Base-by-base conservation (phyloP, 768 basidiomycete species). In the Boletus tomentosulus region DNA sequence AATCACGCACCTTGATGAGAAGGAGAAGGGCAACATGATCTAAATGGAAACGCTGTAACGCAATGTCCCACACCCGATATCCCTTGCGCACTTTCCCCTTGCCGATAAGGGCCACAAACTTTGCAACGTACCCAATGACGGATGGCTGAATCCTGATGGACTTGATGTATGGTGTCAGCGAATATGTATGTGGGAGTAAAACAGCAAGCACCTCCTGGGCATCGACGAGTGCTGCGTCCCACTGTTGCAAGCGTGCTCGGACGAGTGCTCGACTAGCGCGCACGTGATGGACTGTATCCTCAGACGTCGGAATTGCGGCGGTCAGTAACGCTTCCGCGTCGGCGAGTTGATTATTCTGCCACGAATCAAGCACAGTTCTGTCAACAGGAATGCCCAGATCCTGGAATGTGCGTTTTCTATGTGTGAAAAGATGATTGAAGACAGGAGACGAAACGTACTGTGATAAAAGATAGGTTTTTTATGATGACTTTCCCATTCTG, bases 241-340 rank as follows among this genome's bases (percentile, higher is more conserved):
- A 50, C 3, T 42, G 12, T 19, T 11, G 15, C 22, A 55, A 16
- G n/a, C 31, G 56, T 19, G 48, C 16, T n/a, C 48, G 10, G 4
- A 55, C 28, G 19, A 57, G 37, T 1, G 56, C 53, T 25, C 48
- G 45, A 46, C 19, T 28, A n/a, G 52, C 52, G 16, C 53, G 38
- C 1, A 15, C 4, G 10, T 30, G 27, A 9, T 44, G 44, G 3
- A 11, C 9, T 31, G 16, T n/a, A 13, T 35, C 34, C 15, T 19
- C 11, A 12, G 47, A 8, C 12, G 11, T 15, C 8, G 11, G 7
- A n/a, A 47, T 48, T 24, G 46, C 25, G 6, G n/a, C 8, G 13
- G 41, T 47, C n/a, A 55, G 41, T 7, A 25, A 24, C 11, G 5
- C 19, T 24, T 47, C 50, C 1, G 50, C 46, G 8, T 56, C 9